Evolutionary conservation across 2,329 filamentous ascomycete genomes (phyloP), one percentile per base, ranked within the genome.

Genomic region (Penicillium sp.): DNA sequence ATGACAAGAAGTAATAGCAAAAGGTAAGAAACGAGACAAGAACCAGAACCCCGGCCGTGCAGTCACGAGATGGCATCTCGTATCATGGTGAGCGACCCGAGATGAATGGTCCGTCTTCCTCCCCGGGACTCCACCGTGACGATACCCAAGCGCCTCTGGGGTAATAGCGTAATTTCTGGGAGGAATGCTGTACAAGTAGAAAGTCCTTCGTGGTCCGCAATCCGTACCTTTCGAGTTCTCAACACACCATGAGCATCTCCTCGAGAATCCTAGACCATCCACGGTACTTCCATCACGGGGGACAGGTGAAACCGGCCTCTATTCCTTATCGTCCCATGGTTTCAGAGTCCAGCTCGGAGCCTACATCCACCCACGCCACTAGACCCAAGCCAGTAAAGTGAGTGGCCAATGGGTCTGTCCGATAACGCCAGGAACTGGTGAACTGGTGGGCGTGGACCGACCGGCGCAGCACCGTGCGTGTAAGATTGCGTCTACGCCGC

Each of bases 361-460:
- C 34, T 36, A 38, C 4, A 21, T 39, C 36, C 36, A 38, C 34
- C 4, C 16, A 39, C 53, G 49, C 49, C 53, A 51, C 58, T 57
- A 56, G 48, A 15, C 8, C 50, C 51, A 34, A 42, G 53, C 10
- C 53, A 56, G 39, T 56, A 34, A 33, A 36, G 52, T 49, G 49
- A 53, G 49, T 29, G 36, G 18, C 44, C 54, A 53, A 57, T 55
- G 29, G 42, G 6, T 33, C 31, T 38, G 15, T 26, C 39, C 42
- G 48, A 60, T 56, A 48, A 54, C 29, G 23, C 31, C 56, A 59
- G 52, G 58, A 59, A 59, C 58, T 59, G 57, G 58, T 56, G 52
- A 52, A 42, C 31, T n/a, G 24, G 24, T 45, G 23, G 29, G 43
- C 18, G 6, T 12, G 12, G 16, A 29, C 12, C 48, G 45, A 26